These are phyloP conservation scores for Neurospora tetraspora DNA, from an alignment of 495 filamentous ascomycete species.

Conservation along the genomic window DNA sequence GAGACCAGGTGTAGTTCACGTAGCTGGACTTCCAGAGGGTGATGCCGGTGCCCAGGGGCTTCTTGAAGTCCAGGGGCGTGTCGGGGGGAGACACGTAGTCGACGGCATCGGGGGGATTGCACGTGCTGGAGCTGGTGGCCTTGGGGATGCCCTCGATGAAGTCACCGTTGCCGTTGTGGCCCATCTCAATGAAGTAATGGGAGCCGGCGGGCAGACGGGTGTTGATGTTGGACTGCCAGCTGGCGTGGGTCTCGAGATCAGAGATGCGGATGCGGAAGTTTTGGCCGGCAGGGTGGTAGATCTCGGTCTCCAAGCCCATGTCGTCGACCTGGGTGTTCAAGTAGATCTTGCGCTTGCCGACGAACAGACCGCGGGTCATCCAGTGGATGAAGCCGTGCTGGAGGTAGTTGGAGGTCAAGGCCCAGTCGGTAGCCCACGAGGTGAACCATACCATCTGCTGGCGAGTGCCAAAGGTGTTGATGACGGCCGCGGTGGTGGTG, in stretches of 20 bases:
- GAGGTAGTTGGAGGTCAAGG: constrained; percentile 43
- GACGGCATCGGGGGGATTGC: constrained; percentile 12
- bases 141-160: constrained; percentile 34
- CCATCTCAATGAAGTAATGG: constrained; percentile 45
- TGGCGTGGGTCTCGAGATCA: constrained; percentile 39
- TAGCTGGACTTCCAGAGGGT: constrained; percentile 44
- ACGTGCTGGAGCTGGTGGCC: constrained; percentile 2
- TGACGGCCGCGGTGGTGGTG: constrained; percentile 44
- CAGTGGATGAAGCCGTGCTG: constrained; percentile 58
- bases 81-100: constrained; percentile 31
- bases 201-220: constrained; percentile 45
- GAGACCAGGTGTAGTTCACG: constrained; percentile 37
- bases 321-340: constrained; percentile 57
- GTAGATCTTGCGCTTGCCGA: constrained; percentile 45
- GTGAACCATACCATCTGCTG: constrained; percentile 57
- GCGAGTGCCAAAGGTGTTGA: constrained; percentile 48
- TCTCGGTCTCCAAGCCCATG: constrained; percentile 47
- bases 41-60: constrained; percentile 46
- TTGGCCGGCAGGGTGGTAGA: constrained; percentile 36
- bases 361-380: constrained; percentile 47
- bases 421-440: constrained; percentile 45
- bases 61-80: constrained; percentile 45
- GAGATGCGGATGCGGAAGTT: constrained; percentile 40
- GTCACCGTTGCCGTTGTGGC: constrained; percentile 54
- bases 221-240: constrained; percentile 42